Percentiles rank a stretch among this genome's conserved stretches.
These are phyloP conservation scores for Papilionanthe hybrid DNA, from an alignment of 116 monocot species.

Conservation along the genomic window DNA sequence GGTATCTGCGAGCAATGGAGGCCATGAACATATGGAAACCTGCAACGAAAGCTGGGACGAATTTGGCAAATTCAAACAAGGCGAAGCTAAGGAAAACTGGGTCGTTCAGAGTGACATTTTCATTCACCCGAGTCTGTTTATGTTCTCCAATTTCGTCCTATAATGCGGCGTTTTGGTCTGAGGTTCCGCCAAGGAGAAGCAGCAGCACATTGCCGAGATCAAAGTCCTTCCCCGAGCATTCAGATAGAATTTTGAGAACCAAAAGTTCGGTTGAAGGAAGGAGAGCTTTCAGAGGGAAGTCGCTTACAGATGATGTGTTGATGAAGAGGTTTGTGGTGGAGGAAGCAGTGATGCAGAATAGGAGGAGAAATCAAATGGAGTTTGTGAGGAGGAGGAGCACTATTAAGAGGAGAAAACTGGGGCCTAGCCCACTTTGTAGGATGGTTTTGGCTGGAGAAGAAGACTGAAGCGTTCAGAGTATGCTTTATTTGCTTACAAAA, in stretches of 20 bases:
- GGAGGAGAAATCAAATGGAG: conserved; percentile 76
- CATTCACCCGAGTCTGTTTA: conserved; percentile 69
- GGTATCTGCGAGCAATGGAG: conserved; percentile 60
- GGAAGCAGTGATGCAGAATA: conserved; percentile 40
- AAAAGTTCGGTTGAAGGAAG: conserved; percentile 27
- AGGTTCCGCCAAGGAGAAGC: conserved; percentile 46
- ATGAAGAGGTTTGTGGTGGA: conserved; percentile 77
- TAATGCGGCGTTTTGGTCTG: conserved; percentile 39
- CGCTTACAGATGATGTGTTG: conserved; percentile 56
- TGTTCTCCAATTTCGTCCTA: conserved; percentile 76
- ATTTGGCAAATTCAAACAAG: conserved; percentile 3
- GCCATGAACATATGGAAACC: conserved; percentile 53
- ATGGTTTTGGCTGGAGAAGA: conserved; percentile 59
- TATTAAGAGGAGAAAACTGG: conserved; percentile 53
- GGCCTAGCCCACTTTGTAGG: conserved; percentile 73
- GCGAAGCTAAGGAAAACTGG: conserved; percentile 54
- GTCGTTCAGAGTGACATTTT: conserved; percentile 47
- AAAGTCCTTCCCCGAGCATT: conserved; percentile 20
- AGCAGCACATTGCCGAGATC: conserved; percentile 50
- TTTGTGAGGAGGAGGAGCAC: conserved; percentile 58
- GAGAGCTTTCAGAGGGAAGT: conserved; percentile 79
- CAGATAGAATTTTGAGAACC: conserved; percentile 16
- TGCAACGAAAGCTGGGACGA: background rate
- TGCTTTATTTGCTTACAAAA: too few species aligned
- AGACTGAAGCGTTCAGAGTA: background rate